Evolutionary conservation across 2,329 filamentous ascomycete genomes (phyloP), one percentile per base, ranked within the genome.

Genomic region (Colletotrichum tofieldiae): DNA sequence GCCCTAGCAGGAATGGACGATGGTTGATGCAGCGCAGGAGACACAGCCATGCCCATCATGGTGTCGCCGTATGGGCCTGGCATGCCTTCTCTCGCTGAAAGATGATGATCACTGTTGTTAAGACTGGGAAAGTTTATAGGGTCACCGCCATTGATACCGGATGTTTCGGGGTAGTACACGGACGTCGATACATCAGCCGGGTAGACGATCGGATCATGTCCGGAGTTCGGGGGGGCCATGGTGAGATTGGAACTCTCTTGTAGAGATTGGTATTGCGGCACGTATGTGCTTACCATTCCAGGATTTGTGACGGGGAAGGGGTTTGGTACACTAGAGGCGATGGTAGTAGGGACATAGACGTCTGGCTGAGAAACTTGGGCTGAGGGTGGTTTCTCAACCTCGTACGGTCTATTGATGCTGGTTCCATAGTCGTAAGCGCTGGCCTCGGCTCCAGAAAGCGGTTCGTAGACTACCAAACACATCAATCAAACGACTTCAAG

Each of bases 121-220:
- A 51, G n/a, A 12, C 29, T 52, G n/a, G 60, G 18, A 16, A 51
- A 63, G 12, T 20, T 41, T 29, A 39, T 12, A 12, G 47, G 16
- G 41, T 51, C 35, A 29, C 16, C 60, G 18, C 23, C 35, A 23
- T 37, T 11, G 23, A 56, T 49, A 41, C 45, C 58, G 3, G 67
- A 26, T 37, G 72, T 74, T 32, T 75, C 64, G 9, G 61, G 65
- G 60, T 77, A 77, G 65, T 79, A 81, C 32, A 75, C 71, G 18
- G 77, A 74, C 29, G 74, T 71, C 23, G 79, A 55, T 23, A 77
- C 66, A 51, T 73, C 66, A 6, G 71, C 74, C 11, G 81, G 81
- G 72, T 86, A 86, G n/a, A 83, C 78, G 83, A 85, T 83, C 52
- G 76, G 78, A 66, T 86, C 83, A 59, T 78, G 75, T 43, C 77